Conservation (phyloP, 2,329 filamentous ascomycete species). For the Akanthomyces dipterigenus region DNA sequence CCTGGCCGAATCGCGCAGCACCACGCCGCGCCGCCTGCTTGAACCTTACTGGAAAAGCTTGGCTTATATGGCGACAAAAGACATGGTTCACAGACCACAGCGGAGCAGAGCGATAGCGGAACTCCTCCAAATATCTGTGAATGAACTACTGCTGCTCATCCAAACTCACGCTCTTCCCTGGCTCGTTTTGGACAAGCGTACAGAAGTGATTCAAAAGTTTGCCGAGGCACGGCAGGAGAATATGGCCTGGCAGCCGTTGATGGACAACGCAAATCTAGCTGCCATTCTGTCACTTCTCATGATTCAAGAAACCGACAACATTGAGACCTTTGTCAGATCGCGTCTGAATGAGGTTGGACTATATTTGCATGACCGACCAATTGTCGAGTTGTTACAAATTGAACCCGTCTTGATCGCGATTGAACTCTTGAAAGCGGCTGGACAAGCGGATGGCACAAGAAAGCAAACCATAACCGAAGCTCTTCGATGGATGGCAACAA, state of each 20-base stretch:
- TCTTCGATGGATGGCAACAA: constrained; percentile 38
- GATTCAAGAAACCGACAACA: constrained; percentile 47
- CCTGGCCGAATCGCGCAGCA: constrained; percentile 58
- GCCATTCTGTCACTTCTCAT: constrained; percentile 54
- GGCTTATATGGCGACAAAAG: constrained; percentile 74
- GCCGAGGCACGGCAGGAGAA: constrained; percentile 67
- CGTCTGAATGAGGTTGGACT: constrained; percentile 62
- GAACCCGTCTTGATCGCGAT: constrained; percentile 72
- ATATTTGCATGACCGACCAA: constrained; percentile 58
- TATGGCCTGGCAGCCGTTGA: constrained; percentile 50
- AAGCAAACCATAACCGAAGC: constrained; percentile 43
- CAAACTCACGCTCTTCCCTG: constrained; percentile 80
- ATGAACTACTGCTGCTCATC: constrained; percentile 66
- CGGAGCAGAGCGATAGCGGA: constrained; percentile 76
- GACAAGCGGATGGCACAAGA: constrained; percentile 55
- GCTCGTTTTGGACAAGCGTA: constrained; percentile 71
- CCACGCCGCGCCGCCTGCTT: constrained; percentile 63
- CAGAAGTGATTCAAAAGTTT: constrained; percentile 73
- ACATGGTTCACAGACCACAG: constrained; percentile 73
- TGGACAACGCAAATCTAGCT: constrained; percentile 51
- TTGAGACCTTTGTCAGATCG: constrained; percentile 61
- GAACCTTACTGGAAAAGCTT: constrained; percentile 85
- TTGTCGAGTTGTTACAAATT: constrained; percentile 63
- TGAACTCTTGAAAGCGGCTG: constrained; percentile 74
- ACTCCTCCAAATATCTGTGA: constrained; percentile 67